Percentiles rank a stretch among this genome's conserved stretches.
phyloP scores from a whole-genome alignment of 2,329 filamentous ascomycete species.

The Exophiala oligosperma region DNA sequence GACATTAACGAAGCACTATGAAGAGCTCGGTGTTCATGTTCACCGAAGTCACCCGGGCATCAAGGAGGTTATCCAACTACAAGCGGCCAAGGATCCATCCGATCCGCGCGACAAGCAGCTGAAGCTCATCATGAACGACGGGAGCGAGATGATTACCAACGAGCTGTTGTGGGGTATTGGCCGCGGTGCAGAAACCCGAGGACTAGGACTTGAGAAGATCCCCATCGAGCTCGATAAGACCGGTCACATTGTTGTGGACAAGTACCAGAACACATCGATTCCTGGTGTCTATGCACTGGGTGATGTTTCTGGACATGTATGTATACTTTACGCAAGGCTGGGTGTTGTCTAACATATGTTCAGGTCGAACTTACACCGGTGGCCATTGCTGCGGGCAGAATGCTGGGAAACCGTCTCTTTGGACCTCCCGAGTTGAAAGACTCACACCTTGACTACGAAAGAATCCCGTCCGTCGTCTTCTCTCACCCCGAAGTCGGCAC shows the following conservation, averaged over 20 bases:
- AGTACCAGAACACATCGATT: slow-evolving; percentile 51
- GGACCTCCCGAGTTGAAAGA: slow-evolving; percentile 46
- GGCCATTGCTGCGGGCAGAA: slow-evolving; percentile 53
- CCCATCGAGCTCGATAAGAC: slow-evolving; percentile 42
- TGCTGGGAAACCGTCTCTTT: slow-evolving; percentile 52
- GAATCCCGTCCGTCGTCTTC: slow-evolving; percentile 55
- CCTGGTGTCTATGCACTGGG: slow-evolving; percentile 52
- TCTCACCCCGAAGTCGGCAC: slow-evolving; percentile 53
- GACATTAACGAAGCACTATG: slow-evolving; percentile 53
- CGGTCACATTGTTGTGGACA: slow-evolving; percentile 49
- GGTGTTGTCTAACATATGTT: background rate
- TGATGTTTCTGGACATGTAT: slow-evolving; percentile 49
- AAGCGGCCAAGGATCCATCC: slow-evolving; percentile 37
- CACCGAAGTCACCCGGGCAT: slow-evolving; percentile 49
- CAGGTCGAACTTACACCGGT: slow-evolving; percentile 52
- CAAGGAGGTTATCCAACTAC: slow-evolving; percentile 48
- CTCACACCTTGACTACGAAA: slow-evolving; percentile 49
- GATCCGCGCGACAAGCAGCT: slow-evolving; percentile 50
- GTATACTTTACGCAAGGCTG: background rate
- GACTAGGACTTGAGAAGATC: slow-evolving; percentile 41
- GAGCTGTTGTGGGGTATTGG: slow-evolving; percentile 55
- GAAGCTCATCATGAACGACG: slow-evolving; percentile 45
- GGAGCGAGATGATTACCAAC: slow-evolving; percentile 46
- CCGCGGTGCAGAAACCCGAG: slow-evolving; percentile 46
- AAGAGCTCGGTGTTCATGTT: slow-evolving; percentile 48